phyloP scores from a whole-genome alignment of 2,329 filamentous ascomycete species.

The Diaporthe sp. region DNA sequence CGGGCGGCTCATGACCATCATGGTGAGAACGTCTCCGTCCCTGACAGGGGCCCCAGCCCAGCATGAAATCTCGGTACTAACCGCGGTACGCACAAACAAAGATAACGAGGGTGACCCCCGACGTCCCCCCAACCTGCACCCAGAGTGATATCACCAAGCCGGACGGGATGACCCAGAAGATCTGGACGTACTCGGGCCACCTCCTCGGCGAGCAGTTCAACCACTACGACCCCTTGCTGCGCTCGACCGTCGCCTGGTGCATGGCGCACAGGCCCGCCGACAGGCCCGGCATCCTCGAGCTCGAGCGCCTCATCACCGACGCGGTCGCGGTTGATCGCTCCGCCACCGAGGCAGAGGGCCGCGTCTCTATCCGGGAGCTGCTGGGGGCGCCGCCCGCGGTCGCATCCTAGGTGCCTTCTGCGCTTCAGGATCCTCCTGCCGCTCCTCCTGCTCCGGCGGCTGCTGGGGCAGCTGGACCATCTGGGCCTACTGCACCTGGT shows the following conservation, averaged over 20 bases:
- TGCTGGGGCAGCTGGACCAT: neutral
- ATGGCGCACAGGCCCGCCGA: conserved; percentile 4
- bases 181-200: conserved; percentile 21
- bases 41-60: accelerated
- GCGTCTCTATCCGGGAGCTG: neutral
- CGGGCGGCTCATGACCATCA: conserved; percentile 23
- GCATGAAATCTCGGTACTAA: neutral
- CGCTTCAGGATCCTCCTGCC: neutral
- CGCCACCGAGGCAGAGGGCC: neutral
- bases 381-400: neutral
- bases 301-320: neutral
- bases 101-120: conserved; percentile 14
- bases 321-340: neutral
- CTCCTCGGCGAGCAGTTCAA: neutral
- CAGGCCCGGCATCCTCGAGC: neutral
- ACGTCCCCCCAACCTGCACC: conserved; percentile 15
- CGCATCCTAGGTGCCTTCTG: neutral
- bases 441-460: neutral
- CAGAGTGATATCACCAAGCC: neutral
- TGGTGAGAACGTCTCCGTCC: neutral
- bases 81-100: neutral
- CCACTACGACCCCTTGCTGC: neutral
- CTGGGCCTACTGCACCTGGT: neutral
- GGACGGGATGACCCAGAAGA: neutral
- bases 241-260: conserved; percentile 21